Evolutionary conservation across 495 filamentous ascomycete genomes (phyloP), one percentile per base, ranked within the genome.

Genomic region (Neurospora sp.): DNA sequence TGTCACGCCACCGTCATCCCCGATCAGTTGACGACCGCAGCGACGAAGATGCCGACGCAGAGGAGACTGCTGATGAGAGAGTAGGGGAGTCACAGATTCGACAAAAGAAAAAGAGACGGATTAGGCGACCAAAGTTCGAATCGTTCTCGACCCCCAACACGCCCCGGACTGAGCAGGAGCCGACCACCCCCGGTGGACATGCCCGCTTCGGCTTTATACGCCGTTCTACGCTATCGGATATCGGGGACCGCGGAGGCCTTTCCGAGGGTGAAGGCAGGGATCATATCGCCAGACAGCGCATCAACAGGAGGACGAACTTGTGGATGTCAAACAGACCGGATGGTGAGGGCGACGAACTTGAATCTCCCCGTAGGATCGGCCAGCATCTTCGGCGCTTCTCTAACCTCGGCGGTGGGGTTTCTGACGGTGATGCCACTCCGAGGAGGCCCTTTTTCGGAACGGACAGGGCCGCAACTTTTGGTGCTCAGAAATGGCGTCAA

Each of bases 261-360:
- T 98, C 94, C 19, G 94, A 98, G 78, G 94, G 94, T 73, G 94
- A 97, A 79, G 94, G 94, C 38, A 90, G 93, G 24, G 90, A 95
- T 72, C 86, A 90, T 43, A 81, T 97, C 7, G 81, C 88, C 19
- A 73, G 73, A 85, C 85, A 77, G 77, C 85, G 87, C 75, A 89
- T 70, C 81, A 88, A 73, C 85, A 85, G 78, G 78, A 84, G 74
- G 84, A 91, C 77, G 83, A 88, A 28, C 76, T 89, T 75, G 82
- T 88, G 77, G 90, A 90, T 80, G 48, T 72, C 79, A 15, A 73
- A 69, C 28, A 78, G 78, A 17, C 54, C 74, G 5, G 81, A 82
- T 3, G 78, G 75, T 1, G 83, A 83, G 45, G 85, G 86, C 39
- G 76, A 75, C 69, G 87, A 86, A 39, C 79, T 82, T 45, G 79